phyloP scores from a whole-genome alignment of 305 asterid species.

The Fraxinus baroniana region DNA sequence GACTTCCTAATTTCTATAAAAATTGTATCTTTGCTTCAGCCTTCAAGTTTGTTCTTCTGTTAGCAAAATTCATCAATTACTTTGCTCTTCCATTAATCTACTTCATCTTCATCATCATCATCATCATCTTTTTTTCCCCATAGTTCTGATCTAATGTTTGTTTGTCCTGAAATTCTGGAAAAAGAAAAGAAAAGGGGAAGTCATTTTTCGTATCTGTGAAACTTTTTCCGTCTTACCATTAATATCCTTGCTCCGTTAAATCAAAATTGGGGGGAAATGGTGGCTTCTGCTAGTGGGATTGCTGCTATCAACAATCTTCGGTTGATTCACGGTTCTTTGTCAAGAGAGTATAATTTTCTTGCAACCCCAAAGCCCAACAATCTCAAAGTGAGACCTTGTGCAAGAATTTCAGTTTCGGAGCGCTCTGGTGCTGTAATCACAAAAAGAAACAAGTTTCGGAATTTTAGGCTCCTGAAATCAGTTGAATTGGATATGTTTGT shows the following conservation, averaged over 20 bases:
- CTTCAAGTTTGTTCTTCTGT: not conserved
- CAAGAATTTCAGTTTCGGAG: slow-evolving; percentile 28
- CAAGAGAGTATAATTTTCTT: slow-evolving; percentile 31
- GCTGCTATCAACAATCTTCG: slow-evolving; percentile 42
- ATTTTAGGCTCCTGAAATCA: slow-evolving; percentile 47
- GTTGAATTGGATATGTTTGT: slow-evolving; percentile 66
- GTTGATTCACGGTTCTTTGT: slow-evolving; percentile 29
- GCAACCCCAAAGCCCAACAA: slow-evolving; percentile 27
- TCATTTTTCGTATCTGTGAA: not conserved
- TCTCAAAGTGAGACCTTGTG: slow-evolving; percentile 31
- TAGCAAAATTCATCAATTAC: not conserved
- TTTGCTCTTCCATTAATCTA: not conserved
- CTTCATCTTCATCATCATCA: not conserved
- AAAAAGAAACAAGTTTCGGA: slow-evolving; percentile 25
- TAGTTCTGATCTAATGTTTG: not conserved
- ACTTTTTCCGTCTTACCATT: not conserved
- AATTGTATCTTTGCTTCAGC: not conserved
- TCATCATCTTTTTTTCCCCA: not conserved
- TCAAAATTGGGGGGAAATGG: slow-evolving; percentile 15
- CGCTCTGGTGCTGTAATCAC: slow-evolving; percentile 22
- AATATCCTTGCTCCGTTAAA: not conserved
- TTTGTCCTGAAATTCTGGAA: not conserved
- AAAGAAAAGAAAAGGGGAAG: not conserved
- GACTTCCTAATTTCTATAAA: not conserved
- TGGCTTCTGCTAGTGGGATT: slow-evolving; percentile 58